phyloP scores from a whole-genome alignment of 1,284 basidiomycete genomes.

The Irpex sp. region DNA sequence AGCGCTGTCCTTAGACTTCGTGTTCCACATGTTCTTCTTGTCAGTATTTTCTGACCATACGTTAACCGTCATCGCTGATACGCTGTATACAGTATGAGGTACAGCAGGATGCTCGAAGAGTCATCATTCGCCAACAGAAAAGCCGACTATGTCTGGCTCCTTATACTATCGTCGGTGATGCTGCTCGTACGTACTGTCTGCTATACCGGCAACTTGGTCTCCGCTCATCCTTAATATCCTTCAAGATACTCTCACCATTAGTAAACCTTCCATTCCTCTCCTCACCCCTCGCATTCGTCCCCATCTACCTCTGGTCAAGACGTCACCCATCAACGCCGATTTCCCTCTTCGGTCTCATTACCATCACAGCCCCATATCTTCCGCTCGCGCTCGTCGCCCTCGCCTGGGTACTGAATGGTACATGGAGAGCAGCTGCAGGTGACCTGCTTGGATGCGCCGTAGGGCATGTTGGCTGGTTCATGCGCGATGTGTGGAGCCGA shows the following conservation, averaged over 20 bases:
- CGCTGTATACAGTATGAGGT: slow-evolving; percentile 82
- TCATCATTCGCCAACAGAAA: slow-evolving; percentile 91
- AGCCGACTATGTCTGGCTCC: slow-evolving; percentile 95
- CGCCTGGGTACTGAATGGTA: slow-evolving; percentile 91
- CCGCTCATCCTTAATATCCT: slow-evolving; percentile 7
- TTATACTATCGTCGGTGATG: slow-evolving; percentile 84
- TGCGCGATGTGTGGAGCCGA: slow-evolving; percentile 94
- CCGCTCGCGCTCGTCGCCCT: slow-evolving; percentile 92
- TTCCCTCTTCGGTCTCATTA: slow-evolving; percentile 93
- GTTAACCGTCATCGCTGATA: neutral
- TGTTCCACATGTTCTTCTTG: slow-evolving; percentile 99
- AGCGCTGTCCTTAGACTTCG: slow-evolving; percentile 91
- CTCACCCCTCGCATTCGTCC: slow-evolving; percentile 89
- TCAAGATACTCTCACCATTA: slow-evolving; percentile 83
- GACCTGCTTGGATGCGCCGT: slow-evolving; percentile 92
- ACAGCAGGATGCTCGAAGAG: slow-evolving; percentile 95
- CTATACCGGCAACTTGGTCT: neutral
- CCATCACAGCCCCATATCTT: slow-evolving; percentile 95
- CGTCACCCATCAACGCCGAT: slow-evolving; percentile 95
- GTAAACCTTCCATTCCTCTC: slow-evolving; percentile 93
- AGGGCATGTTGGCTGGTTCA: slow-evolving; percentile 93
- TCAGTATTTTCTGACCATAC: slow-evolving; percentile 47
- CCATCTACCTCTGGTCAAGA: slow-evolving; percentile 97
- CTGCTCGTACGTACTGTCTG: slow-evolving; percentile 72
- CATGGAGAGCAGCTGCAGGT: slow-evolving; percentile 86